These are phyloP conservation scores for Suhomyces choctaworum DNA, from an alignment of 1,139 yeast genomes.

Conservation along the genomic window DNA sequence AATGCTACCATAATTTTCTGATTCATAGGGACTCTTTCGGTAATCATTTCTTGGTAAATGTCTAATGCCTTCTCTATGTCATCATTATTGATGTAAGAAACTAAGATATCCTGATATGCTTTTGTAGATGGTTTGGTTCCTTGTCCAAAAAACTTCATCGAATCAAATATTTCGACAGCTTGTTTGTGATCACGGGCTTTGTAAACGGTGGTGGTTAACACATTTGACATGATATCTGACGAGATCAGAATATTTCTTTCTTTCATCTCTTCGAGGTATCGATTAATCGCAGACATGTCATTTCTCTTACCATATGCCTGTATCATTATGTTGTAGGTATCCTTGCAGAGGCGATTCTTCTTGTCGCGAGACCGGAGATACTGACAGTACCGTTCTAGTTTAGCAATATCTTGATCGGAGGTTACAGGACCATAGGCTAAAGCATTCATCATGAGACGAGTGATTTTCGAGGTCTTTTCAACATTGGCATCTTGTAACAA, in stretches of 20 bases:
- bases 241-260: slow-evolving; percentile 52
- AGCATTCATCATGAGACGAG: slow-evolving; percentile 47
- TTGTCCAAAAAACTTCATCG: slow-evolving; percentile 76
- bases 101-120: slow-evolving; percentile 71
- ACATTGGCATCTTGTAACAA: slow-evolving; percentile 39
- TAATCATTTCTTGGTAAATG: slow-evolving; percentile 68
- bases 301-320: slow-evolving; percentile 42
- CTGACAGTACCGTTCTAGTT: slow-evolving; percentile 28
- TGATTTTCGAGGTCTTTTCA: slow-evolving; percentile 34
- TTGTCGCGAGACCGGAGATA: slow-evolving; percentile 16
- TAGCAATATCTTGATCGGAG: slow-evolving; percentile 22
- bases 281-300: slow-evolving; percentile 33
- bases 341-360: slow-evolving; percentile 24
- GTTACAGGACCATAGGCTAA: slow-evolving; percentile 30
- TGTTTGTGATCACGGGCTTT: slow-evolving; percentile 53
- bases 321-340: slow-evolving; percentile 38
- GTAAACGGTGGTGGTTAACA: slow-evolving; percentile 65
- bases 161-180: slow-evolving; percentile 75
- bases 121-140: slow-evolving; percentile 63
- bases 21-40: slow-evolving; percentile 27
- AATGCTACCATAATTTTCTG: slow-evolving; percentile 60
- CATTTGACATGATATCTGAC: slow-evolving; percentile 57
- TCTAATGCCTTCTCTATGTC: slow-evolving; percentile 75
- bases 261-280: slow-evolving; percentile 51
- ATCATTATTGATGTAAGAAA: slow-evolving; percentile 59